Evolutionary conservation across 345 rosid genomes (phyloP), one percentile per base, ranked within the genome.

Genomic region (Isatis tinctoria): DNA sequence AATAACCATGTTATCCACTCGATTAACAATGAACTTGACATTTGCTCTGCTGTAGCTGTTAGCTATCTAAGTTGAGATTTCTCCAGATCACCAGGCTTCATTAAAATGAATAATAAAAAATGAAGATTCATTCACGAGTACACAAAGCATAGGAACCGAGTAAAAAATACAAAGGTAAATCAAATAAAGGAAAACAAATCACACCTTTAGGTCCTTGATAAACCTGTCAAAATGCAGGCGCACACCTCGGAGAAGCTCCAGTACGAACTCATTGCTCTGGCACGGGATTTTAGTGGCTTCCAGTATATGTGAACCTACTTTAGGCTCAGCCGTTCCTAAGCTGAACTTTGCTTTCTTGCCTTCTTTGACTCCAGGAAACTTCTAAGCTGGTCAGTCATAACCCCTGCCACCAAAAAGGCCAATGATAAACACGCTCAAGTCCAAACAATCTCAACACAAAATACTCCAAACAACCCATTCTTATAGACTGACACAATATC

Each of bases 31-130:
- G 79, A 96, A 96, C 84, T 96, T 92, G 64, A 96, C 98, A 78
- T 95, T 92, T 14, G 97, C 98, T 80, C 99, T 84, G 83, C 97
- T 95, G 82, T 95, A 95, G 79, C 97, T 95, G 78, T 95, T 98
- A 2, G 88, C 97, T 56, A 95, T 60, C 99, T 98, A 78, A 96
- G 96, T 70, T 96, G 99, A 41, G 97, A 90, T 79, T 90, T 92
- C 71, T 92, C 98, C 52, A 90, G 39, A 77, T 92, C 98, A 56
- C 99, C 93, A 18, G 97, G 87, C 98, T 92, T 77, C 60, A 71
- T 1, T 10, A 27, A 22, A 24, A 26, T 26, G n/a, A 56, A 3
- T 8, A 0, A 63, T 2, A n/a, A 44, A 16, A 35, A 10, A 37
- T 3, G 10, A 13, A 53, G 36, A 53, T 4, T 26, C 8, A 17